phyloP scores from a whole-genome alignment of 2,329 filamentous ascomycete species.

The Fusarium sp. region DNA sequence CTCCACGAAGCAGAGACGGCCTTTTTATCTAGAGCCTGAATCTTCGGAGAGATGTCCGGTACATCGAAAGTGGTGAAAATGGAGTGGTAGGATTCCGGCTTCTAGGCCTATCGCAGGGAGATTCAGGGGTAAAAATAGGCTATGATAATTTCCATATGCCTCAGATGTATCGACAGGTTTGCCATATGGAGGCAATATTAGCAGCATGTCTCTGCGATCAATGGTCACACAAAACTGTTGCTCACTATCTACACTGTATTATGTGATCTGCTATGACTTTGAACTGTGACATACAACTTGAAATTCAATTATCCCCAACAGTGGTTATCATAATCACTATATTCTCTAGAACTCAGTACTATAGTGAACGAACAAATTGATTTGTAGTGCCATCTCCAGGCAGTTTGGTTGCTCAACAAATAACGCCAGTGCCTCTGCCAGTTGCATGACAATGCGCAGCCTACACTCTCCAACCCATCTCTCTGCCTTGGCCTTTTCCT shows the following conservation, averaged over 20 bases:
- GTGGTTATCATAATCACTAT: not conserved
- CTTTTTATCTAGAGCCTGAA: not conserved
- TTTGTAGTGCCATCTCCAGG: not conserved
- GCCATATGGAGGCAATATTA: conserved; percentile 34
- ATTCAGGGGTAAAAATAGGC: conserved; percentile 19
- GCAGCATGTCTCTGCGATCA: conserved; percentile 33
- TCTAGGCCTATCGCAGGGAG: conserved; percentile 21
- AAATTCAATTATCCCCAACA: not conserved
- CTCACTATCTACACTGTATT: not conserved
- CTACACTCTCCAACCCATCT: not conserved
- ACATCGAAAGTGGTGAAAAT: not conserved
- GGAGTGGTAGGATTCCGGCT: conserved; percentile 6
- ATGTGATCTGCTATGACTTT: not conserved
- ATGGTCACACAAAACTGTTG: conserved; percentile 1
- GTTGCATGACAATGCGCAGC: conserved; percentile 3
- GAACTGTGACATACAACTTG: not conserved
- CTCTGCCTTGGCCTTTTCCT: not conserved
- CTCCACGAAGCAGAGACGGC: too few species aligned
- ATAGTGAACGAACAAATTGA: not conserved
- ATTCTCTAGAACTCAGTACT: not conserved
- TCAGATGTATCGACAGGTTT: conserved; percentile 22
- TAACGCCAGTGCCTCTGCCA: not conserved
- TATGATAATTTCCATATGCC: conserved; percentile 27
- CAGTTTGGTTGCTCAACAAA: conserved; percentile 1
- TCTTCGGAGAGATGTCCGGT: not conserved